A percentile compares a stretch with the other conserved stretches of the same genome.
Evolutionary conservation across 306 rosid genomes (phyloP).

Genomic region (Dryas alaskensis): DNA sequence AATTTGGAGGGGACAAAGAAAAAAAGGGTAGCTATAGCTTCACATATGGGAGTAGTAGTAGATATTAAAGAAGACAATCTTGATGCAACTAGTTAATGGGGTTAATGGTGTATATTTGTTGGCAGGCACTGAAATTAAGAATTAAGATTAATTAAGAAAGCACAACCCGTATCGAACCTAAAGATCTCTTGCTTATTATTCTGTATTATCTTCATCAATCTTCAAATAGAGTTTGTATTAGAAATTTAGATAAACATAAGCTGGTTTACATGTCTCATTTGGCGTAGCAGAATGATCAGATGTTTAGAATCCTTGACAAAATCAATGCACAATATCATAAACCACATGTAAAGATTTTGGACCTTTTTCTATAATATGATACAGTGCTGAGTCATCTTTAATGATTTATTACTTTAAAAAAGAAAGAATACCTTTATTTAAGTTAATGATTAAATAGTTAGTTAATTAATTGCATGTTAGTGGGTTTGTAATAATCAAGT

Average conservation of each 20-base stretch:
- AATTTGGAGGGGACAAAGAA: no score
- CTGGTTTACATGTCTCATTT: background rate
- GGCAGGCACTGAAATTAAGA: slow-evolving; percentile 3
- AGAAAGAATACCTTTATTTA: background rate
- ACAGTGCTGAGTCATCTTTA: background rate
- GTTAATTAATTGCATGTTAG: background rate
- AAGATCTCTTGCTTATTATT: background rate
- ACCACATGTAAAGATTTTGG: background rate
- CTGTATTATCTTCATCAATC: background rate
- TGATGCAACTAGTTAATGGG: no score
- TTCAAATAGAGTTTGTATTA: background rate
- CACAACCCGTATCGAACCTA: background rate
- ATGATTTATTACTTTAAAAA: background rate
- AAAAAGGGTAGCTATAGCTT: no score
- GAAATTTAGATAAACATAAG: background rate
- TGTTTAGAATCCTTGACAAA: background rate
- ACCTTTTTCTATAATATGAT: background rate
- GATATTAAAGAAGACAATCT: no score
- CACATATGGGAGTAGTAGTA: no score
- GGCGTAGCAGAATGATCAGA: background rate
- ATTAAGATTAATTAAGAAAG: background rate
- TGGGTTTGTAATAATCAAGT: background rate
- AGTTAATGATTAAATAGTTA: background rate
- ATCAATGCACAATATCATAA: no score
- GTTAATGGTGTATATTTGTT: background rate